Evolutionary conservation across 352 stramenopile genomes (phyloP), one percentile per base, ranked within the genome.

Genomic region (Pythium rhizo-oryzae): DNA sequence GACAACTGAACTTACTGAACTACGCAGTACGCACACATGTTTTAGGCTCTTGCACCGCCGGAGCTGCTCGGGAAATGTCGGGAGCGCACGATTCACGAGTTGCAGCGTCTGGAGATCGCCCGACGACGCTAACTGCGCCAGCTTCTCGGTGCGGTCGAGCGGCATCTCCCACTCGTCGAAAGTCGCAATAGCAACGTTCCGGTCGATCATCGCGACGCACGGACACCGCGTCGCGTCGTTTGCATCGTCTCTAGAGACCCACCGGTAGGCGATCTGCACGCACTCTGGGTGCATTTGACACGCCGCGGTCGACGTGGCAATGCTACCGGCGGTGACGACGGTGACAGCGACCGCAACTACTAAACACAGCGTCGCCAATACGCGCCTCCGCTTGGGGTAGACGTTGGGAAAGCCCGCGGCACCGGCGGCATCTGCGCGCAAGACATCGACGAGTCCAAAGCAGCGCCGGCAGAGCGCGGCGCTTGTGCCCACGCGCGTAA

Each of bases 11-110:
- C n/a, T n/a, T n/a, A n/a, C n/a, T n/a, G n/a, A n/a, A n/a, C n/a
- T n/a, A n/a, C n/a, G n/a, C n/a, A n/a, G n/a, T n/a, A 69, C 72
- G 23, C 65, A 85, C 77, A 84, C 39, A 6, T 79, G 62, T 21
- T 59, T 60, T n/a, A 87, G 62, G 1, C 64, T 35, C 2, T 59
- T 74, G 54, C 79, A 87, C 2, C 33, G 44, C 0, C 63, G 66
- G 7, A 83, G 53, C 37, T 78, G 30, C 24, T 72, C 65, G 0
- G 79, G 79, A 4, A 84, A n/a, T 0, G 41, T 54, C 23, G 62
- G 33, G 7, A 86, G 39, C 7, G 67, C 69, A 5, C 72, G 71
- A 47, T 82, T 84, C 2, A 70, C 72, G 21, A 86, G 16, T 15
- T 78, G 62, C 7, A 86, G 28, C 8, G 69, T 74, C 33, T 76